Percentiles rank a stretch among this genome's conserved stretches.
These are phyloP conservation scores for Cyathus pygmaeus DNA, from an alignment of 1,284 basidiomycete species.

Conservation along the genomic window DNA sequence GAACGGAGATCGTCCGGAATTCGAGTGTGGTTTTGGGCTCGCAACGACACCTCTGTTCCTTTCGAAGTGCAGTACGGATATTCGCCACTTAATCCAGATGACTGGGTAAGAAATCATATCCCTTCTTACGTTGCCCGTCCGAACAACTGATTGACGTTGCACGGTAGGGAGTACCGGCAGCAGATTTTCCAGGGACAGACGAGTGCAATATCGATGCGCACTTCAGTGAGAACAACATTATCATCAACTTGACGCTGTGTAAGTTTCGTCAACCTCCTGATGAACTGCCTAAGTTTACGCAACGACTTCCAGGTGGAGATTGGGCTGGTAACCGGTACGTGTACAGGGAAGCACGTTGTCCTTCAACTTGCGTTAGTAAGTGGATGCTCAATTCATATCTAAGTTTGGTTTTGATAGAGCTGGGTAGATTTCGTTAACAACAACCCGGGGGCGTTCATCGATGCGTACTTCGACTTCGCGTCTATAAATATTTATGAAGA, in stretches of 20 bases:
- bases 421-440: slow-evolving; percentile 49
- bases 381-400: neutral
- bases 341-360: slow-evolving; percentile 31
- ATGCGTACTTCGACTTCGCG: slow-evolving; percentile 64
- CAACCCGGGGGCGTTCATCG: slow-evolving; percentile 58
- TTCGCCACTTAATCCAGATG: slow-evolving; percentile 47
- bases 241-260: slow-evolving; percentile 58
- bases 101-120: slow-evolving; percentile 61
- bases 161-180: slow-evolving; percentile 54
- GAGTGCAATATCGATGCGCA: slow-evolving; percentile 51
- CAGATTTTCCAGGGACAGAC: slow-evolving; percentile 52
- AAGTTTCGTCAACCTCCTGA: slow-evolving; percentile 20
- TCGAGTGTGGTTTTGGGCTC: slow-evolving; percentile 63
- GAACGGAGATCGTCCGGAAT: slow-evolving; percentile 55
- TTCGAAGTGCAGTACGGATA: slow-evolving; percentile 51
- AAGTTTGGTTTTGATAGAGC: neutral
- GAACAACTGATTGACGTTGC: no score
- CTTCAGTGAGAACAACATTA: slow-evolving; percentile 57
- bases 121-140: no score
- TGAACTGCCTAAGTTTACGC: neutral
- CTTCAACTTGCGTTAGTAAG: slow-evolving; percentile 47
- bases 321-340: slow-evolving; percentile 45
- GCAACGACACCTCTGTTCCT: slow-evolving; percentile 46
- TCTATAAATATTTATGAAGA: slow-evolving; percentile 47
- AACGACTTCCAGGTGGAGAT: slow-evolving; percentile 45